Percentiles rank a stretch among this genome's conserved stretches.
Conservation (phyloP, 1,284 basidiomycete genomes). For the Laetiporus sulphureus region DNA sequence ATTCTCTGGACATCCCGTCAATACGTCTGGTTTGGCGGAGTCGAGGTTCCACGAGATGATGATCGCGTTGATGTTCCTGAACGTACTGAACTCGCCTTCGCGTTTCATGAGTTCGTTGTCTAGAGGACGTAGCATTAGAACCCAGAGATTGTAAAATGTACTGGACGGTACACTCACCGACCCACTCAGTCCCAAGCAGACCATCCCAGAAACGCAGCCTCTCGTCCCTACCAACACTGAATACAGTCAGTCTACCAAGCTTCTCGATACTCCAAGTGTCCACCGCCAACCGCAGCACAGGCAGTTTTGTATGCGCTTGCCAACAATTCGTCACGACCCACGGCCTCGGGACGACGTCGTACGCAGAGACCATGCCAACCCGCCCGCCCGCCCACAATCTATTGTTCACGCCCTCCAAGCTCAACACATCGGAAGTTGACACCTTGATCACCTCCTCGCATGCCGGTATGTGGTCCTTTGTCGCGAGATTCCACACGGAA, state of each 20-base stretch:
- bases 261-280: constrained; percentile 70
- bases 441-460: constrained; percentile 74
- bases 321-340: constrained; percentile 90
- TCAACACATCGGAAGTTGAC: constrained; percentile 71
- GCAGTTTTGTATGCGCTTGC: constrained; percentile 80
- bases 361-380: constrained; percentile 80
- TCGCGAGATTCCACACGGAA: constrained; percentile 65
- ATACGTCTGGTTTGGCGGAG: constrained; percentile 73
- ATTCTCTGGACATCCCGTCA: constrained; percentile 60
- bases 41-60: constrained; percentile 94
- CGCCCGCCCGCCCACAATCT: constrained; percentile 83
- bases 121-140: too few species aligned
- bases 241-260: constrained; percentile 61
- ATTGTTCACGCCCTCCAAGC: constrained; percentile 75
- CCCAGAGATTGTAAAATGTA: too few species aligned
- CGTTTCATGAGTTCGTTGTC: constrained; percentile 72
- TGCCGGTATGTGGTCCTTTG: constrained; percentile 43
- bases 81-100: constrained; percentile 75
- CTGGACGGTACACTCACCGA: constrained; percentile 65
- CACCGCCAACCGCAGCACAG: constrained; percentile 65
- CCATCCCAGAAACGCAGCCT: constrained; percentile 87
- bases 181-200: constrained; percentile 78
- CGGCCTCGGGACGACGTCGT: constrained; percentile 64
- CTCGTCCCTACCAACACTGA: constrained; percentile 76
- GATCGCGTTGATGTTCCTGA: constrained; percentile 74